These are phyloP conservation scores for Gynandropsis gynandra DNA, from an alignment of 345 rosid genomes.

Conservation along the genomic window DNA sequence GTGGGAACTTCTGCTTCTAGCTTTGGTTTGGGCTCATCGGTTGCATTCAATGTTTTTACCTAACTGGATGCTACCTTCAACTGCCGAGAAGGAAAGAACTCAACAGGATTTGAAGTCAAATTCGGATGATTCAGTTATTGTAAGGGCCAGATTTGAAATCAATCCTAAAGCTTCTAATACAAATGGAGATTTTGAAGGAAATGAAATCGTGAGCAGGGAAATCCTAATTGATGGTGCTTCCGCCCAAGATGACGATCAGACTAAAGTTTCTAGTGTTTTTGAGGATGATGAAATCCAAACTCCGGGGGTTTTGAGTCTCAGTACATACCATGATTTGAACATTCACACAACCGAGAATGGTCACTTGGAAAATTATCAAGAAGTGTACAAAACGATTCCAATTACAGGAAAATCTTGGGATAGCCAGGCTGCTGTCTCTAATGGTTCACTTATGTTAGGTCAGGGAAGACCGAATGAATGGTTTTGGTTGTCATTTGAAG, in stretches of 20 bases:
- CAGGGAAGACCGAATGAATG: too few relatives aligned
- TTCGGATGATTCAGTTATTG: neutral
- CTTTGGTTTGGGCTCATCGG: constrained; percentile 57
- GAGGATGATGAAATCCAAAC: too few relatives aligned
- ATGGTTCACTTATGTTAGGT: neutral
- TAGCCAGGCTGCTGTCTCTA: neutral
- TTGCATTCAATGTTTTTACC: constrained; percentile 37
- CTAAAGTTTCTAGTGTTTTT: neutral
- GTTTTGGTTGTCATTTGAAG: constrained; percentile 68
- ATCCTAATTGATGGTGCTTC: constrained; percentile 25
- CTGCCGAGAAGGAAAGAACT: constrained; percentile 28
- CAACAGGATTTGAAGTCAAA: constrained; percentile 20
- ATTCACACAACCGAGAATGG: too few relatives aligned
- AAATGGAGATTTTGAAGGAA: too few relatives aligned
- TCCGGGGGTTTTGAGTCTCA: too few relatives aligned
- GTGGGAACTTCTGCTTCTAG: constrained; percentile 62
- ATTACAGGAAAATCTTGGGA: neutral
- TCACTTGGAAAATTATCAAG: neutral
- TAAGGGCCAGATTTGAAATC: neutral
- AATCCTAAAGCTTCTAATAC: too few relatives aligned
- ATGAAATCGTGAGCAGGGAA: constrained; percentile 25
- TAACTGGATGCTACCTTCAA: constrained; percentile 24
- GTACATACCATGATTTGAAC: too few relatives aligned
- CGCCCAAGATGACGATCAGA: too few relatives aligned
- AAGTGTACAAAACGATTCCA: neutral